Evolutionary conservation across 1,139 yeast genomes (phyloP).

Genomic region (Candida tropicalis): DNA sequence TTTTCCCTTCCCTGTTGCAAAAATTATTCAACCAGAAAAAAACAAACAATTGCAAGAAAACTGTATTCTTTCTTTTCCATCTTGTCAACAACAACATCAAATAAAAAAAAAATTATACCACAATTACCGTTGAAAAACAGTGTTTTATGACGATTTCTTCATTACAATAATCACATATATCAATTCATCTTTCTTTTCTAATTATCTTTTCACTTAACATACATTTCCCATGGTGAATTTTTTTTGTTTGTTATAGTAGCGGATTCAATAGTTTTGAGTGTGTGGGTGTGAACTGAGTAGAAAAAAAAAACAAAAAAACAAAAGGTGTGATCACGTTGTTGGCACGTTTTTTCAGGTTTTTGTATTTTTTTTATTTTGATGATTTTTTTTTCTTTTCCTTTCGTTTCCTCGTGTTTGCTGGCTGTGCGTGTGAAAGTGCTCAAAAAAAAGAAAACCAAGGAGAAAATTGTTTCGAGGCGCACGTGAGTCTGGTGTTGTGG

Average conservation of each 20-base stretch:
- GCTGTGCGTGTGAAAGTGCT: background rate
- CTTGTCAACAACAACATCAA: too few species aligned
- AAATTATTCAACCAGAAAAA: too few species aligned
- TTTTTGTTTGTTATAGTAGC: background rate
- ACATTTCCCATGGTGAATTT: constrained; percentile 2
- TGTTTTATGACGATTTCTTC: too few species aligned
- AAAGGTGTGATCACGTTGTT: constrained; percentile 8
- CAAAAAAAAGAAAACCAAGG: background rate
- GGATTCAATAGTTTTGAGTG: background rate
- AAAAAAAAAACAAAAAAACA: background rate
- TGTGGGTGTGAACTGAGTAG: constrained; percentile 3
- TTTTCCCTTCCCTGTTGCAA: too few species aligned
- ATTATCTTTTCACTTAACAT: background rate
- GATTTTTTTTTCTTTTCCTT: constrained; percentile 3
- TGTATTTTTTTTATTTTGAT: background rate
- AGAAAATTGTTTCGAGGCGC: too few species aligned
- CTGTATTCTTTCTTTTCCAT: too few species aligned
- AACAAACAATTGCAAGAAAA: too few species aligned
- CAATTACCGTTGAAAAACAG: too few species aligned
- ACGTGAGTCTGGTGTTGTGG: constrained; percentile 1
- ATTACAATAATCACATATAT: too few species aligned
- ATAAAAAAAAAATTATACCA: too few species aligned
- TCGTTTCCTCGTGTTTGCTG: background rate
- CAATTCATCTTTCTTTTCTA: background rate
- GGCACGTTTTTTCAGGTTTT: constrained; percentile 7